Evolutionary conservation across 2,329 filamentous ascomycete species (phyloP), one percentile per base, ranked within the genome.

Genomic region (Epichloe typhina): DNA sequence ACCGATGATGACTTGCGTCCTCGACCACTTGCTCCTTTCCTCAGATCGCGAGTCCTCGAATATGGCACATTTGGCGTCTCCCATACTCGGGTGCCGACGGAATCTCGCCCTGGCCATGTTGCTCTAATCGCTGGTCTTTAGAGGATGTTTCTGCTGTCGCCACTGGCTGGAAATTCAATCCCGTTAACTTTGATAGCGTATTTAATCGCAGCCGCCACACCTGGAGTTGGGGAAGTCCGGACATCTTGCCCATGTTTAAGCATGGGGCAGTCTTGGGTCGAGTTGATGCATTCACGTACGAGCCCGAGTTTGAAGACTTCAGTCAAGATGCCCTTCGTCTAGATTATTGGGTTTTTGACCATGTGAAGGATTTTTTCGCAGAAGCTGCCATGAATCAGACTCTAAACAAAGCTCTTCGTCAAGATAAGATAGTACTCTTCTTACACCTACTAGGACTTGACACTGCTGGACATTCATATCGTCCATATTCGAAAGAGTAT

Each of bases 221-320:
- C 7, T 98, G 93, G 93, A 95, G 90, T 66, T 98, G 93, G 93
- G 93, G 93, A 2, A 96, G 90, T 62, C 93, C 93, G 1, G 93
- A 98, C 68, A 98, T 98, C 61, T 70, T 98, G 57, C 87, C 87
- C 50, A 98, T 98, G 93, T 98, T 98, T 64, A 83, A 94, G 63
- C 79, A 89, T 52, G 93, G 93, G n/a, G 91, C 93, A 23, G 82
- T 87, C 9, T 85, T 87, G 0, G 90, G 91, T 7, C 77, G 85
- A 55, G 86, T 98, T 1, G 87, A 96, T 66, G 84, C 88, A n/a
- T 84, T 84, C 56, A 87, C 77, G 53, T 98, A 98, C 63, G 80
- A 77, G 9, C 76, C 85, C 38, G 90, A 96, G 56, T 80, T 83
- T 36, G 93, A 98, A 68, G 91, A 98, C 64, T 97, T 89, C 63